Evolutionary conservation across 2,329 filamentous ascomycete species (phyloP), one percentile per base, ranked within the genome.

Genomic region (Ustulina deusta): DNA sequence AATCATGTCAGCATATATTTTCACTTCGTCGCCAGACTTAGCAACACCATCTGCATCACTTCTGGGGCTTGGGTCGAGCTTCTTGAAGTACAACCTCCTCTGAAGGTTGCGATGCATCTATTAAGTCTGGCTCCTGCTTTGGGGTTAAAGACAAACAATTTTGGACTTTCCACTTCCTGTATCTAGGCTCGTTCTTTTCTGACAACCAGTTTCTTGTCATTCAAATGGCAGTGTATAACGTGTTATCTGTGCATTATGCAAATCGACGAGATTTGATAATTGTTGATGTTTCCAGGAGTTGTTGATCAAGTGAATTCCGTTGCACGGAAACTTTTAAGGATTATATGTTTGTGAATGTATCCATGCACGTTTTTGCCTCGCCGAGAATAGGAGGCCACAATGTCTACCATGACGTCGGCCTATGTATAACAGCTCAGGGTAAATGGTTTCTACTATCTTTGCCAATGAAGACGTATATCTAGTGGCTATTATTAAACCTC

Each of bases 21-120:
- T 76, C 74, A 65, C 49, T 76, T 77, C 75, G 57, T 76, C 72
- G 59, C 67, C 68, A 63, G 70, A 68, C 65, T 64, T 63, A 62
- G 54, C 49, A 61, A 59, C 51, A 48, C 62, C 67, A 70, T 68
- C 63, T 68, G 38, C 68, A 63, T 68, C 68, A 69, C 67, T 62
- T 49, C 51, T 65, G 63, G 63, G 46, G 42, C 52, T 52, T 56
- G 56, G 60, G 49, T 68, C 52, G 57, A 48, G 29, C 46, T 66
- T 66, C 17, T 71, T 69, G 57, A 60, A 66, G 63, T 70, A 66
- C 48, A 65, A 54, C 34, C 34, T 63, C 42, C 32, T 46, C 54
- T 36, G 32, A 40, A 36, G 62, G 46, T 63, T 55, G 29, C 60
- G 66, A 62, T 63, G 69, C 51, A 67, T 69, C 25, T 58, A 52